Evolutionary conservation across 1,284 basidiomycete genomes (phyloP).

Genomic region (Phylloboletellus chloephorus): DNA sequence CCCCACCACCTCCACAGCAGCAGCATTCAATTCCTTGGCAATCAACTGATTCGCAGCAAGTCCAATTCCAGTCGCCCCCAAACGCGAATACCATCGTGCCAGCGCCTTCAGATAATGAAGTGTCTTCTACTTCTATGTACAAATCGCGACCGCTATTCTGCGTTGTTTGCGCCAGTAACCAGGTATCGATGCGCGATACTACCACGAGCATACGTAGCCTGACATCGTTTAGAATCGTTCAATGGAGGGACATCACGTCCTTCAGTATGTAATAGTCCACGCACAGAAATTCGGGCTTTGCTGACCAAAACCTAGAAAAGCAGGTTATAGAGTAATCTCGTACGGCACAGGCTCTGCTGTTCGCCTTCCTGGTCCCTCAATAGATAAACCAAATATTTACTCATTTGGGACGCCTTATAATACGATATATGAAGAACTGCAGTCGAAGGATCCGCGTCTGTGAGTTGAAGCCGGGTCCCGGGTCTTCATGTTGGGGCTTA

Average conservation of each 20-base stretch:
- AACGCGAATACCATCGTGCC: constrained; percentile 9
- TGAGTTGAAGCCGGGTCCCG: constrained; percentile 38
- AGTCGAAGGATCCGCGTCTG: constrained; percentile 79
- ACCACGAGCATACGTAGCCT: constrained; percentile 8
- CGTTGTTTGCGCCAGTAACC: constrained; percentile 97
- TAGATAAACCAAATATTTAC: constrained; percentile 98
- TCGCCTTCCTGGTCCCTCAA: constrained; percentile 89
- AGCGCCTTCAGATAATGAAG: constrained; percentile 10
- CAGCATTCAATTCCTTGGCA: constrained; percentile 33
- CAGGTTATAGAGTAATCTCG: constrained; percentile 87
- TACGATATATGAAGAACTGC: constrained; percentile 91
- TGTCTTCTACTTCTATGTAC: constrained; percentile 32
- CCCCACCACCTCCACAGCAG: constrained; percentile 37
- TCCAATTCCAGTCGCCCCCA: constrained; percentile 16
- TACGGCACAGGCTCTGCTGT: constrained; percentile 97
- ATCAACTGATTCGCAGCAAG: constrained; percentile 19
- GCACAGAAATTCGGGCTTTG: neutral
- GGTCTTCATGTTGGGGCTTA: constrained; percentile 12
- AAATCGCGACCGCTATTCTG: constrained; percentile 82
- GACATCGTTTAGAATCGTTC: constrained; percentile 77
- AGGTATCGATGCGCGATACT: constrained; percentile 48
- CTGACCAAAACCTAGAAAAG: constrained; percentile 51
- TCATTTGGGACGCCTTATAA: constrained; percentile 98
- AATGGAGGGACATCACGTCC: constrained; percentile 95
- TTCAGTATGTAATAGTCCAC: constrained; percentile 59